Base-by-base conservation (phyloP, 352 stramenopile genomes). In the Halophytophthora batemanensis region DNA sequence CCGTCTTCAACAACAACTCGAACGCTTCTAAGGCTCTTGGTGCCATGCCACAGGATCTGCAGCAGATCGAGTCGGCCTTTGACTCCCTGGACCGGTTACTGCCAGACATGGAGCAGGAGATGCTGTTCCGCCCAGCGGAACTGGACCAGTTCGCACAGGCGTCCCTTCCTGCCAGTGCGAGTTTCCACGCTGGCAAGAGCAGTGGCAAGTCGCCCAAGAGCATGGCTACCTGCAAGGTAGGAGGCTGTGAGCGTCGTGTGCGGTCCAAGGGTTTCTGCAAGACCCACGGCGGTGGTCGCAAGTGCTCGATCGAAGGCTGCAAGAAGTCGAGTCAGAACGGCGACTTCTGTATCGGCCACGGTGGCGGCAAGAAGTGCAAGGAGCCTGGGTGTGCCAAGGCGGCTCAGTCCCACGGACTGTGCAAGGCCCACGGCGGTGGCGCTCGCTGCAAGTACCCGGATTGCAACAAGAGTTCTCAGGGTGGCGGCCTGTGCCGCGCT, bases 311-410 rank as follows among this genome's bases (percentile, higher is more conserved):
- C 38, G 77, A 88, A 19, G 84, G 84, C 21, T 95, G 83, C 67
- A 88, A 87, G 51, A 93, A 93, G 66, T 88, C 76, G 56, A 88
- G 75, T 50, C 83, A 93, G 64, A 90, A 90, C 63, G 81, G 83
- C 25, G 80, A 91, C 59, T 92, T 90, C 35, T 95, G 84, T 65
- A 95, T 93, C 23, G 82, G 79, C 46, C 84, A 95, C 63, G 84
- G 84, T 39, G 84, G 84, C 23, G 84, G 84, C 53, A 91, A 91
- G 62, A 92, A 93, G 60, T 94, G 84, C 66, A 92, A 90, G 59
- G 69, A 91, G 23, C 77, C 81, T 1, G 77, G 70, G 3, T 95
- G 84, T 55, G 74, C 80, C 39, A 95, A 95, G 69, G 83, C 84
- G 13, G 82, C 84, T 0, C 84, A 95, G 66, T 93, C 82, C 4